Evolutionary conservation across 2,329 filamentous ascomycete genomes (phyloP).

Genomic region (Diplodia intermedia): DNA sequence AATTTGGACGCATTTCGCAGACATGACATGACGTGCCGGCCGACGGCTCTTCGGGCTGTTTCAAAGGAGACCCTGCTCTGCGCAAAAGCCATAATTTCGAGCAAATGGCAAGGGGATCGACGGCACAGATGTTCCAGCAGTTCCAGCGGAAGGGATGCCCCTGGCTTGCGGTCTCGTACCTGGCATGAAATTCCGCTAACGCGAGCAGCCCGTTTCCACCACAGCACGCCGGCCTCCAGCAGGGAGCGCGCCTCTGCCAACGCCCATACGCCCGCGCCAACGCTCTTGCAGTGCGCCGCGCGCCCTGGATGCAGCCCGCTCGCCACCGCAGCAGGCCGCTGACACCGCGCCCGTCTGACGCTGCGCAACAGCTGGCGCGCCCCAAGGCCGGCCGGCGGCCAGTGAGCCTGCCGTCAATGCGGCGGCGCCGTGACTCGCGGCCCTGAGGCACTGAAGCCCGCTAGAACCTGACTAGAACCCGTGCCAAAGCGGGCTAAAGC

Average conservation of each 20-base stretch:
- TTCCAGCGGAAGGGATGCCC: conserved; percentile 32
- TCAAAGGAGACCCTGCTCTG: conserved; percentile 39
- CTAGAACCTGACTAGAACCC: conserved; percentile 30
- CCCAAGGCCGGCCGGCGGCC: conserved; percentile 16
- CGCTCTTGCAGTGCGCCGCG: conserved; percentile 19
- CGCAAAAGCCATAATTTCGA: conserved; percentile 34
- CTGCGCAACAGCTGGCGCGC: conserved; percentile 26
- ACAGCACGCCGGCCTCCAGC: conserved; percentile 25
- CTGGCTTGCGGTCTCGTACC: conserved; percentile 32
- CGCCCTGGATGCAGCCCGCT: conserved; percentile 19
- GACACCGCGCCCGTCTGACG: conserved; percentile 19
- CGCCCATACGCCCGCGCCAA: conserved; percentile 13
- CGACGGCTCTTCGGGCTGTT: conserved; percentile 49
- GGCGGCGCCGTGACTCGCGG: conserved; percentile 25
- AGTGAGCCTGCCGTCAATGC: conserved; percentile 34
- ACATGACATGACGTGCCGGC: conserved; percentile 49
- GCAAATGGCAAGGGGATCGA: conserved; percentile 33
- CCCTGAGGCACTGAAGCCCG: conserved; percentile 27
- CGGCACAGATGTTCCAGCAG: conserved; percentile 34
- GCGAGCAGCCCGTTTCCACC: conserved; percentile 30
- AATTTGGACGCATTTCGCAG: conserved; percentile 48
- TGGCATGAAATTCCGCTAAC: conserved; percentile 31
- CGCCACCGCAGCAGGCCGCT: conserved; percentile 11
- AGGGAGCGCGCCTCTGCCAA: conserved; percentile 20
- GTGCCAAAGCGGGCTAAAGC: conserved; percentile 17